Conservation (phyloP, 2,329 filamentous ascomycete genomes). For the Fusarium albidum region DNA sequence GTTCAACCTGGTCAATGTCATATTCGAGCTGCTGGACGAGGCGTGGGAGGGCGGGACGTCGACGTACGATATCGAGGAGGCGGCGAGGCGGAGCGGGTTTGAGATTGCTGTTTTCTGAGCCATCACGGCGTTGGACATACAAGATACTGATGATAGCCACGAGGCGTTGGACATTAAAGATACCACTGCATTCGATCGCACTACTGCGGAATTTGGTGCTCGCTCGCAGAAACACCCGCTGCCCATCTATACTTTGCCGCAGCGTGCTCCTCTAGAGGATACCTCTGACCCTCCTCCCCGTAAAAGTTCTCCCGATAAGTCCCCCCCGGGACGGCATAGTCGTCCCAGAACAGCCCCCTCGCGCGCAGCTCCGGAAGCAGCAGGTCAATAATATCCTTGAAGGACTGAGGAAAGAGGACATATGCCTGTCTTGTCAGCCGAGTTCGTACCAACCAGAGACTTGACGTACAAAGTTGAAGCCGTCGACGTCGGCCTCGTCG, state of each 20-base stretch:
- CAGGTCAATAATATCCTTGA: conserved; percentile 72
- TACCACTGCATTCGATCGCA: too few species aligned
- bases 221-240: conserved; percentile 32
- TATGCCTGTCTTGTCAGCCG: conserved; percentile 57
- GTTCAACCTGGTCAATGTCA: conserved; percentile 20
- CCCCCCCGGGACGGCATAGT: conserved; percentile 62
- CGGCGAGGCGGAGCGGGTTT: conserved; percentile 6
- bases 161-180: too few species aligned
- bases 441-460: too few species aligned
- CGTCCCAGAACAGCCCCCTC: conserved; percentile 65
- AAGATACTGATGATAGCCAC: too few species aligned
- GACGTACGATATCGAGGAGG: conserved; percentile 31
- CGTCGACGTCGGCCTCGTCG: conserved; percentile 73
- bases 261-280: conserved; percentile 60
- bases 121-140: too few species aligned
- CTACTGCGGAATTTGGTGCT: conserved; percentile 30
- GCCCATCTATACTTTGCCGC: conserved; percentile 58
- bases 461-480: conserved; percentile 75
- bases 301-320: conserved; percentile 71
- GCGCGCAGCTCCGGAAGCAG: conserved; percentile 69
- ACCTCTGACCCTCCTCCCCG: conserved; percentile 56
- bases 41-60: conserved; percentile 33
- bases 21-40: conserved; percentile 28
- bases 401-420: conserved; percentile 71
- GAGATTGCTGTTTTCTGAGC: conserved; percentile 34